Evolutionary conservation across 1,139 yeast genomes (phyloP), one percentile per base, ranked within the genome.

Genomic region (Candida dubliniensis): DNA sequence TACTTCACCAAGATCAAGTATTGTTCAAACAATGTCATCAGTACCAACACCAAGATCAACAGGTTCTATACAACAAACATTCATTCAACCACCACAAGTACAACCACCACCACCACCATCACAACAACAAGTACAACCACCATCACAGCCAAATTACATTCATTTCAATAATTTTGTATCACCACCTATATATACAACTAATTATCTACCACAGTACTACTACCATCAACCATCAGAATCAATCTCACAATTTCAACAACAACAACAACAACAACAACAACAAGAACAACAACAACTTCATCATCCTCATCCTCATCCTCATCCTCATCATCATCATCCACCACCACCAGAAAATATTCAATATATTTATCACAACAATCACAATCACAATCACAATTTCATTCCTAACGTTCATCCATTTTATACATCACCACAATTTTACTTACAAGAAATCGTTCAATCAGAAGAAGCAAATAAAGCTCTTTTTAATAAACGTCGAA

Each of bases 401-500:
- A 40, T n/a, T n/a, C n/a, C n/a, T n/a, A n/a, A n/a, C n/a, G n/a
- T n/a, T n/a, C n/a, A n/a, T n/a, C n/a, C n/a, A n/a, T n/a, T n/a
- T n/a, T 27, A 42, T 34, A 45, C 46, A 9, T 49, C 38, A 12
- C 40, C 37, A 24, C 27, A 23, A 12, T 41, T n/a, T n/a, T n/a
- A n/a, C n/a, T n/a, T n/a, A n/a, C n/a, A n/a, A n/a, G n/a, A n/a
- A n/a, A n/a, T n/a, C n/a, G n/a, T n/a, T n/a, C n/a, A n/a, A n/a
- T n/a, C n/a, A 18, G 23, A 18, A 42, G 74, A 66, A 36, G 68
- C 64, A 41, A 71, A 60, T 48, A 60, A 60, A 49, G 69, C 67
- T 25, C 61, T 63, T 51, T 51, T 72, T 46, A 73, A 66, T 56
- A 74, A 70, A 49, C 53, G 77, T 41, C 60, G 74, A 45, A 70